Evolutionary conservation across 2,329 filamentous ascomycete species (phyloP).

Genomic region (Aspergillus sp.): DNA sequence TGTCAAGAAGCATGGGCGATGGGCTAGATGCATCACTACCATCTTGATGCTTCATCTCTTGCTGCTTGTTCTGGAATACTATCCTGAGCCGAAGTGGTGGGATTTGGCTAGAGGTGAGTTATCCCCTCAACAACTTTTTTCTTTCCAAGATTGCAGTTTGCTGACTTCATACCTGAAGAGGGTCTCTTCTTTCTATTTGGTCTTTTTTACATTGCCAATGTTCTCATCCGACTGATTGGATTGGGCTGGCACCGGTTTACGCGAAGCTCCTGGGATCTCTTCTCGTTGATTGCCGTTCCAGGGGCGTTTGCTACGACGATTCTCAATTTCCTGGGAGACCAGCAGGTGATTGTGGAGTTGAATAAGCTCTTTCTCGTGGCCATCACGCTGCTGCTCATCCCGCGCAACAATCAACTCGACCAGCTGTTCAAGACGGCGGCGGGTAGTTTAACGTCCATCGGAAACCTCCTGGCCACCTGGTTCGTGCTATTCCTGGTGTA

Average conservation of each 20-base stretch:
- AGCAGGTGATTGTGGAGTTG: constrained; percentile 68
- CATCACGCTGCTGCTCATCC: constrained; percentile 85
- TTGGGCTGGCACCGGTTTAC: constrained; percentile 90
- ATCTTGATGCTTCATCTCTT: constrained; percentile 80
- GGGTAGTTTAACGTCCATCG: constrained; percentile 84
- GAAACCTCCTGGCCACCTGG: constrained; percentile 93
- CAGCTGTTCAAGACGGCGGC: constrained; percentile 98
- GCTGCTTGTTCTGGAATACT: constrained; percentile 82
- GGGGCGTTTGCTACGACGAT: constrained; percentile 83
- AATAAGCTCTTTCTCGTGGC: constrained; percentile 95
- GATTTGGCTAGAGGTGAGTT: constrained; percentile 59
- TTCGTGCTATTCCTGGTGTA: constrained; percentile 95
- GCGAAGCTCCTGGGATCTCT: constrained; percentile 93
- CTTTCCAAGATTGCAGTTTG: constrained; percentile 17
- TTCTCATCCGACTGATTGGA: constrained; percentile 79
- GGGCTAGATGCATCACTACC: constrained; percentile 79
- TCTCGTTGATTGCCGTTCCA: constrained; percentile 74
- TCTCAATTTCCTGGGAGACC: constrained; percentile 62
- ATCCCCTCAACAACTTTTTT: background rate
- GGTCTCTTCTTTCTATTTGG: constrained; percentile 78
- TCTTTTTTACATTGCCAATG: constrained; percentile 77
- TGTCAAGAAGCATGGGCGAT: constrained; percentile 88
- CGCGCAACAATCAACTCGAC: constrained; percentile 93
- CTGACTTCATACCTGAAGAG: constrained; percentile 44
- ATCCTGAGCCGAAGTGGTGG: constrained; percentile 72